Conservation (phyloP, 345 rosid genomes). For the Aquilaria yunnanensis region DNA sequence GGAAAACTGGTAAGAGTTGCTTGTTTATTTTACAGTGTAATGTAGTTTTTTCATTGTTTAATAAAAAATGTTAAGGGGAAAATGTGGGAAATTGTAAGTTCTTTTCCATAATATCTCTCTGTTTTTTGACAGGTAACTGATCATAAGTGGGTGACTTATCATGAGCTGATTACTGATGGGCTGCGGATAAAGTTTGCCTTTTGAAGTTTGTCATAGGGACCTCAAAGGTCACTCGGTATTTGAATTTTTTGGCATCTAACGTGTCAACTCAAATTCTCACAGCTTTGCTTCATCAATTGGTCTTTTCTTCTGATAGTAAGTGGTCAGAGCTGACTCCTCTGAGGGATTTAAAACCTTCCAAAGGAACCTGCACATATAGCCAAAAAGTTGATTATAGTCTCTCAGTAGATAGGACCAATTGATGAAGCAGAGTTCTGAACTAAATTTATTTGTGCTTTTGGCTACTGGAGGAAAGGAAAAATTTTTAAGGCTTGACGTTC, state of each 20-base stretch:
- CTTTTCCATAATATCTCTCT: background rate
- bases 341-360: too few species aligned
- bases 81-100: too few species aligned
- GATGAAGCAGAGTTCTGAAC: too few species aligned
- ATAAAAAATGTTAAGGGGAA: too few species aligned
- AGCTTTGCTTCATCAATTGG: too few species aligned
- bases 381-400: too few species aligned
- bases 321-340: too few species aligned
- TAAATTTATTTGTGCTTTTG: constrained; percentile 9
- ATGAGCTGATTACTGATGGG: constrained; percentile 90
- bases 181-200: constrained; percentile 87
- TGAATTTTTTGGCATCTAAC: background rate
- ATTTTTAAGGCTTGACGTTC: constrained; percentile 15
- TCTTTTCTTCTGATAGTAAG: background rate
- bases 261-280: background rate
- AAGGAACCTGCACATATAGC: too few species aligned
- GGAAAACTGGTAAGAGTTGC: constrained; percentile 49
- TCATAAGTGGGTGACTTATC: constrained; percentile 65
- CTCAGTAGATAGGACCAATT: too few species aligned
- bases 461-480: constrained; percentile 22
- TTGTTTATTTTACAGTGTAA: background rate
- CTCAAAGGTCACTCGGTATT: constrained; percentile 55
- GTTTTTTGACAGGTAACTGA: too few species aligned
- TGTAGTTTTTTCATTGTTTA: background rate
- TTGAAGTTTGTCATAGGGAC: constrained; percentile 97